These are phyloP conservation scores for Globisporangium orthogonon DNA, from an alignment of 352 stramenopile species.

Conservation along the genomic window DNA sequence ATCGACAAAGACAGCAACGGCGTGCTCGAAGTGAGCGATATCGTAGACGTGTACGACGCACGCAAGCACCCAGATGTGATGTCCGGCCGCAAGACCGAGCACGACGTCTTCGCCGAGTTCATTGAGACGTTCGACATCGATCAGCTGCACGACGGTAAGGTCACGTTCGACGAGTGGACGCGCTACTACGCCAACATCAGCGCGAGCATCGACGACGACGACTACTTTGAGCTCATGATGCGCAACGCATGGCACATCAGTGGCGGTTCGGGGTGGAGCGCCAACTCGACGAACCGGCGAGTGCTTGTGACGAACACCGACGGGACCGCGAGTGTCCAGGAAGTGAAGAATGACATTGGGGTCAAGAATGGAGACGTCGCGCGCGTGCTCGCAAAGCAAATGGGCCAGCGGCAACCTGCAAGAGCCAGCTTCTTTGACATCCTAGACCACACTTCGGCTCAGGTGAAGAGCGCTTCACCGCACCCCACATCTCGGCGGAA, in stretches of 20 bases:
- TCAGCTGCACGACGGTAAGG: slow-evolving; percentile 37
- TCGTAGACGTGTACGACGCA: slow-evolving; percentile 79
- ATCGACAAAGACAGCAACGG: slow-evolving; percentile 80
- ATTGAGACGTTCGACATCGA: slow-evolving; percentile 75
- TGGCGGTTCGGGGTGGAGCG: slow-evolving; percentile 36
- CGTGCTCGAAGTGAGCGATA: slow-evolving; percentile 58
- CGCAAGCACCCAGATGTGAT: slow-evolving; percentile 81
- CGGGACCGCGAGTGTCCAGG: slow-evolving; percentile 34
- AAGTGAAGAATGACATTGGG: slow-evolving; percentile 41
- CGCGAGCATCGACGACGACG: slow-evolving; percentile 85
- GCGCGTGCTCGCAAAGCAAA: slow-evolving; percentile 24
- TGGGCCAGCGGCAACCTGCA: slow-evolving; percentile 9
- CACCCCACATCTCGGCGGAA: slow-evolving; percentile 11
- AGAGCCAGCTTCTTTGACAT: slow-evolving; percentile 47
- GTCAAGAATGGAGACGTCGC: slow-evolving; percentile 23
- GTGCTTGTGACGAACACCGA: slow-evolving; percentile 62
- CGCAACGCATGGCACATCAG: slow-evolving; percentile 78
- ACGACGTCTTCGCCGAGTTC: slow-evolving; percentile 79
- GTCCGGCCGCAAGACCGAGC: slow-evolving; percentile 60
- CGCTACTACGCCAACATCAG: slow-evolving; percentile 90
- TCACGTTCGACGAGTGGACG: slow-evolving; percentile 59
- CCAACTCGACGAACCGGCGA: slow-evolving; percentile 53
- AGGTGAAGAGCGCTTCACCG: slow-evolving; percentile 8
- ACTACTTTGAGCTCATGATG: slow-evolving; percentile 93
- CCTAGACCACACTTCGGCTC: slow-evolving; percentile 41